Evolutionary conservation across 2,329 filamentous ascomycete genomes (phyloP).

Genomic region (Pseudogymnoascus sp.): DNA sequence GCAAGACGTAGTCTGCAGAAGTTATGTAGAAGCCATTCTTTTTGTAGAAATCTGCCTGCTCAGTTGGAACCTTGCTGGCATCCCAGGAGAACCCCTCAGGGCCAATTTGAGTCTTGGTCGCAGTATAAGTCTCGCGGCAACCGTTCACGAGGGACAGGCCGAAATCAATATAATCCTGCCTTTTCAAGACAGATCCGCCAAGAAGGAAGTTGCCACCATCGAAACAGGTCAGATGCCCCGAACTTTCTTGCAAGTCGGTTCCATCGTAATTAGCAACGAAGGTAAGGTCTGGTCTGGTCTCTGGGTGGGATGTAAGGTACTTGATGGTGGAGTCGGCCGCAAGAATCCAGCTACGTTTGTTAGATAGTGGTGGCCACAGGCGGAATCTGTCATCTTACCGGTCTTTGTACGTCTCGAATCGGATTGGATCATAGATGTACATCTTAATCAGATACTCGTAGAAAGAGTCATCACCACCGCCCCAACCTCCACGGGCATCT

Average conservation of each 20-base stretch:
- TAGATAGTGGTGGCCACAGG: not conserved
- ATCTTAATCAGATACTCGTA: constrained; percentile 92
- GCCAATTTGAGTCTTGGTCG: constrained; percentile 64
- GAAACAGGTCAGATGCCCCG: constrained; percentile 63
- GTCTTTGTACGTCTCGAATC: constrained; percentile 59
- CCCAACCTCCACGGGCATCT: constrained; percentile 65
- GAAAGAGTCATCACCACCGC: constrained; percentile 67
- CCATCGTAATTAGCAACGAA: constrained; percentile 55
- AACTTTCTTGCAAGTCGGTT: constrained; percentile 34
- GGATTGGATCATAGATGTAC: constrained; percentile 65
- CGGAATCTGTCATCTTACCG: constrained; percentile 19
- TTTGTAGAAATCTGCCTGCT: constrained; percentile 52
- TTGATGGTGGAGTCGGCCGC: constrained; percentile 69
- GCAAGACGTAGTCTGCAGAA: constrained; percentile 53
- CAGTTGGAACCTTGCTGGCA: constrained; percentile 34
- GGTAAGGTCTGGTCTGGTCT: constrained; percentile 58
- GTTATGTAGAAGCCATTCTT: constrained; percentile 64
- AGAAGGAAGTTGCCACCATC: constrained; percentile 80
- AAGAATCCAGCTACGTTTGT: constrained; percentile 56
- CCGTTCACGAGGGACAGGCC: constrained; percentile 63
- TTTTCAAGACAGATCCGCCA: constrained; percentile 60
- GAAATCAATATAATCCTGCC: constrained; percentile 61
- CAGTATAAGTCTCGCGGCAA: constrained; percentile 65
- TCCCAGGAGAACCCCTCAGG: constrained; percentile 65
- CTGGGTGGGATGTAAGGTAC: constrained; percentile 61